Percentiles rank a stretch among this genome's conserved stretches.
Evolutionary conservation across 768 basidiomycete species (phyloP).

Genomic region (Glaciozyma martinii): DNA sequence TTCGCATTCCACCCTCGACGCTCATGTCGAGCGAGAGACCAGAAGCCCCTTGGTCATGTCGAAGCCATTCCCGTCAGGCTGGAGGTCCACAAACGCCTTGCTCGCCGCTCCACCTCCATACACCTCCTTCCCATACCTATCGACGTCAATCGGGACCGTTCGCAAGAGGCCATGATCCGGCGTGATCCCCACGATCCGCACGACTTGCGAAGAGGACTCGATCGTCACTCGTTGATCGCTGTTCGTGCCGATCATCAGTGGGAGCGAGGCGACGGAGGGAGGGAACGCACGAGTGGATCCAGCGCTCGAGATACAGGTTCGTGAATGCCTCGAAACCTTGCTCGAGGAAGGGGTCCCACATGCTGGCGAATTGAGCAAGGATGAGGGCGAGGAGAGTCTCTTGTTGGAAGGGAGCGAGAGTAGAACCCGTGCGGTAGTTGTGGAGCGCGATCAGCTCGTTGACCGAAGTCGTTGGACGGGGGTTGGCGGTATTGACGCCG

Average conservation of each 20-base stretch:
- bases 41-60: conserved; percentile 56
- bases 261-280: not conserved
- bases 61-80: conserved; percentile 95
- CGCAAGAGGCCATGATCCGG: conserved; percentile 76
- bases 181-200: conserved; percentile 78
- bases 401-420: conserved; percentile 49
- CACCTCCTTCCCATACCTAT: conserved; percentile 30
- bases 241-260: not conserved
- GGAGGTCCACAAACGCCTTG: conserved; percentile 69
- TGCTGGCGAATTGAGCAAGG: conserved; percentile 62
- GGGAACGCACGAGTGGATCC: conserved; percentile 80
- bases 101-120: conserved; percentile 19
- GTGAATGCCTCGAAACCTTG: conserved; percentile 73
- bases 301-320: conserved; percentile 64
- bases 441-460: conserved; percentile 52
- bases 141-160: conserved; percentile 54
- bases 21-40: not conserved
- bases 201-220: conserved; percentile 58
- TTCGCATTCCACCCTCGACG: too few species aligned
- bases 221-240: conserved; percentile 78
- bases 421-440: conserved; percentile 31
- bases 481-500: conserved; percentile 77
- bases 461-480: conserved; percentile 71
- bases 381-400: conserved; percentile 69
- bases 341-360: conserved; percentile 67